phyloP scores from a whole-genome alignment of 495 filamentous ascomycete species.

The Aspergillus funiculosus region DNA sequence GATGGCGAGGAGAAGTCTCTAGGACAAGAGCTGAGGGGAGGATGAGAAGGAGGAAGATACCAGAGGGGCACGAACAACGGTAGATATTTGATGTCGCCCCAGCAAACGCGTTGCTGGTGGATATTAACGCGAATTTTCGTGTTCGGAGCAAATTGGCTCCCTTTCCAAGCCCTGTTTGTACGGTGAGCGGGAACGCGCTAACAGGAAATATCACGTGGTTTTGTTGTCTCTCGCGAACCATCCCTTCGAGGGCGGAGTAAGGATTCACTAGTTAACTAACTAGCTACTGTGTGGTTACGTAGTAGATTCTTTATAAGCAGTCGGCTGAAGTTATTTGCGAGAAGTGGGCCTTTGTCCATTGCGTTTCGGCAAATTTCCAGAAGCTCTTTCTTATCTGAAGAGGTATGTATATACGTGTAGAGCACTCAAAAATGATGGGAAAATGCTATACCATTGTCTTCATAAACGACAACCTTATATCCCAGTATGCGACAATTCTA shows the following conservation, averaged over 20 bases:
- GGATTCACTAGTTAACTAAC: too few relatives aligned
- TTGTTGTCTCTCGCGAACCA: too few relatives aligned
- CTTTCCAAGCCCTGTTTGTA: conserved; percentile 7
- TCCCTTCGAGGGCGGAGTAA: too few relatives aligned
- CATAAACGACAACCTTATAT: conserved; percentile 1
- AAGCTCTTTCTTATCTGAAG: too few relatives aligned
- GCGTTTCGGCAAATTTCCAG: too few relatives aligned
- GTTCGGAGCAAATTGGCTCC: conserved; percentile 32
- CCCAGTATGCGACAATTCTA: conserved; percentile 3
- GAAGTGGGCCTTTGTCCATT: too few relatives aligned
- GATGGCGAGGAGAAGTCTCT: conserved; percentile 16
- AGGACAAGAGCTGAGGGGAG: conserved; percentile 20
- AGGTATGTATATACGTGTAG: too few relatives aligned
- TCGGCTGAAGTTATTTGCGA: too few relatives aligned
- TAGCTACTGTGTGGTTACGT: too few relatives aligned
- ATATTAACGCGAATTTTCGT: conserved; percentile 38
- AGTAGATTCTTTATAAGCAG: too few relatives aligned
- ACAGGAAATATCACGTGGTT: conserved; percentile 2
- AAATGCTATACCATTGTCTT: too few relatives aligned
- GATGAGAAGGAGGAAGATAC: conserved; percentile 29
- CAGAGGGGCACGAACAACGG: conserved; percentile 32
- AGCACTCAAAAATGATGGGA: too few relatives aligned
- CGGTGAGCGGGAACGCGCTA: conserved; percentile 4
- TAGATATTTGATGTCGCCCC: conserved; percentile 36
- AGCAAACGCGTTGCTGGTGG: conserved; percentile 34